Evolutionary conservation across 129 eudicot species (phyloP), one percentile per base, ranked within the genome.

Genomic region (Dittrichia graveolens): DNA sequence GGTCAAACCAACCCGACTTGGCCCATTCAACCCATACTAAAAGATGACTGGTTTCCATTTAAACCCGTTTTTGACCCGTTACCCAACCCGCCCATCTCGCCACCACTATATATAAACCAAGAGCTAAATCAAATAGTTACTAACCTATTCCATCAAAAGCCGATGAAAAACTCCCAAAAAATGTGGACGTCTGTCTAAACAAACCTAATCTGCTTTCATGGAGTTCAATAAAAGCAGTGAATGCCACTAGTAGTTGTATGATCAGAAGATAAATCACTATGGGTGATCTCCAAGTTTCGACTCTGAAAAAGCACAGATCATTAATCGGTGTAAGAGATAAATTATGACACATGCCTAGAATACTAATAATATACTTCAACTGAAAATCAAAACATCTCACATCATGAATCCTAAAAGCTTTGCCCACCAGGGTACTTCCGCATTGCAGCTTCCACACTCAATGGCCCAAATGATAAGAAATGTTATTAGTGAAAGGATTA

Each of bases 371-470:
- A 61, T 18, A 34, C 18, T 60, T 42, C 7, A 7, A 59, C 54
- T 3, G 47, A 44, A 50, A 52, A 9, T 18, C 18, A 6, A 14
- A 24, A 40, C 67, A 50, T 34, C 79, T 75, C 46, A 85, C 83
- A 81, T 78, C 82, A 78, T 75, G 50, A 81, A 81, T 48, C 89
- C 89, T 38, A 85, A 55, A 56, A 85, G 75, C 54, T 79, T 61
- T 56, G 86, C 84, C 89, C 89, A 85, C 75, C 62, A 74, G 16
- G 84, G 86, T 66, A 72, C 75, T 65, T 40, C 65, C 34, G 54
- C 58, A 49, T 15, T 16, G 70, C 86, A 78, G 56, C 62, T 58
- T 65, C 77, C 82, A 49, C 86, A 83, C 72, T 41, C 81, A 57
- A 82, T 41, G 15, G 82, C 81, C 83, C 81, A 34, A 19, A 65